Base-by-base conservation (phyloP, 345 rosid genomes). In the Pseudoturritis turrita region DNA sequence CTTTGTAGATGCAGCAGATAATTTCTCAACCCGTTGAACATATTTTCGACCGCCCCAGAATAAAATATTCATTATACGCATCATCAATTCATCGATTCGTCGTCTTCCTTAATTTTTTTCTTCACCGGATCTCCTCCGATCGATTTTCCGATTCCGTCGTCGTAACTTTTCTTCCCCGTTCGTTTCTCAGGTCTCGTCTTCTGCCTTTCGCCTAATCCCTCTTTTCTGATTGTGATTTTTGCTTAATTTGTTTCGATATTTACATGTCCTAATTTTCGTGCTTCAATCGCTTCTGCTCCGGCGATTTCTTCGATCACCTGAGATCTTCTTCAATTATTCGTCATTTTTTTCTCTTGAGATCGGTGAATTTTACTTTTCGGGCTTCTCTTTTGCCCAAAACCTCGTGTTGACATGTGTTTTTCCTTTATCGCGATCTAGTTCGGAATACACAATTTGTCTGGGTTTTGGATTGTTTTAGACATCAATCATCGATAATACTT, bases 401-500 rank as follows among this genome's bases (percentile, higher is more conserved):
- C 43, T 28, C 52, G 61, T 28, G 61, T 53, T 39, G 62, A 39
- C 37, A 39, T 66, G 4, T 50, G 28, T 0, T 63, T 53, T 7
- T 5, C 25, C 29, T 70, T 18, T n/a, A 57, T 69, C 46, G 14
- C 36, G 74, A 56, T 70, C 74, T 69, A 21, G 7, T 14, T 69
- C 21, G 9, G 19, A 28, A 14, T 44, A 0, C 28, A 41, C 60
- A 0, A 56, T 57, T 5, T 35, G 0, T 26, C 22, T 11, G 39
- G 68, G 65, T 31, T 40, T 47, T 28, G 26, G 40, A 62, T 40
- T 62, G 12, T 3, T 13, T 50, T 25, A 18, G 12, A 28, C 7
- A 51, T 26, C 40, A 51, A 37, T 52, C 43, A 5, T 51, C 18
- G 51, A 12, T 50, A 6, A 10, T 36, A 6, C 15, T 52, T 44